Base-by-base conservation (phyloP, 1,284 basidiomycete species). In the Puccinia polysora region DNA sequence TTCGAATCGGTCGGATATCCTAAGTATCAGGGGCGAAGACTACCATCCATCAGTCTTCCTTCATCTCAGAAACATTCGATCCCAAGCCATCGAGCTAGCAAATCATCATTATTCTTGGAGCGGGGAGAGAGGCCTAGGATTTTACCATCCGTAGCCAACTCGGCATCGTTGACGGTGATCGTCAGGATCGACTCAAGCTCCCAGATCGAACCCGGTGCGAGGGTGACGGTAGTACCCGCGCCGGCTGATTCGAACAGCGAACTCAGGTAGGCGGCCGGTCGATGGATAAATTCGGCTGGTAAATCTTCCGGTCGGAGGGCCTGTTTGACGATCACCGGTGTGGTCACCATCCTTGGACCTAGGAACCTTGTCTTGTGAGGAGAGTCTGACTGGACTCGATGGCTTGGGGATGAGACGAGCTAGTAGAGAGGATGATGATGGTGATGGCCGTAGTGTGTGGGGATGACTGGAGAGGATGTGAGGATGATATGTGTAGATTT, bases 1-100 rank as follows among this genome's bases (percentile, higher is more conserved):
- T 25, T 47, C 30, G 53, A 30, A 59, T 73, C 70, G n/a, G 40
- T 10, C 12, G 70, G 70, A 56, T 73, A 73, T 32, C 70, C 68
- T 70, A n/a, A n/a, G n/a, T n/a, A 23, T 23, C 50, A 53, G 20
- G 12, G 12, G 25, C 50, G 23, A 15, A 53, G 10, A 8, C 14
- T 25, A 23, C 20, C 8, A n/a, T n/a, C n/a, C n/a, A n/a, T n/a
- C n/a, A n/a, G n/a, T n/a, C n/a, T n/a, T n/a, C n/a, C n/a, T n/a
- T n/a, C n/a, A n/a, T n/a, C n/a, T n/a, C n/a, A n/a, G n/a, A n/a
- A n/a, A n/a, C n/a, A n/a, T n/a, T n/a, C n/a, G n/a, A n/a, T n/a
- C n/a, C n/a, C n/a, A n/a, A n/a, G n/a, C n/a, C n/a, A n/a, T n/a
- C n/a, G n/a, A n/a, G n/a, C n/a, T 43, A 43, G 40, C 10, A 23